A percentile compares a stretch with the other conserved stretches of the same genome.
Evolutionary conservation across 345 rosid genomes (phyloP).

Genomic region (Populus davidiana): DNA sequence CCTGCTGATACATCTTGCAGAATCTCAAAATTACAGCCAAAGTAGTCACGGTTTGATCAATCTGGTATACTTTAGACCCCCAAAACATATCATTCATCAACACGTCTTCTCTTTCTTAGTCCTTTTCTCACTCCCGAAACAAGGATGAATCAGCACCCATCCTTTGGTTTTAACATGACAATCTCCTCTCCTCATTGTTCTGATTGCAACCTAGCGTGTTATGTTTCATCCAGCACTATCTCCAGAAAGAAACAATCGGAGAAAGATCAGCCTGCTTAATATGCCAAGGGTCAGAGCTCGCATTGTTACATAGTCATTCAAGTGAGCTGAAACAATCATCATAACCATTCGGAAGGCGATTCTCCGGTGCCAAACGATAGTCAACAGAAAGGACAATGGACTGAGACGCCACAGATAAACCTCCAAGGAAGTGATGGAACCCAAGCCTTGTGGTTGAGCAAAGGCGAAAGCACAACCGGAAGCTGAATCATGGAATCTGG

Average conservation of each 20-base stretch:
- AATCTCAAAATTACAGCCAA: constrained; percentile 49
- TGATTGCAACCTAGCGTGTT: constrained; percentile 44
- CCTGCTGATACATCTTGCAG: constrained; percentile 17
- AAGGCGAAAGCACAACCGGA: constrained; percentile 52
- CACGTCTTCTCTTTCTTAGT: constrained; percentile 39
- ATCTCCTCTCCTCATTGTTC: constrained; percentile 23
- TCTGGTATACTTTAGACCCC: constrained; percentile 51
- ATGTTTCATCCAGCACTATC: constrained; percentile 71
- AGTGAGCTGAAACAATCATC: constrained; percentile 51
- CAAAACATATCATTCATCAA: constrained; percentile 54
- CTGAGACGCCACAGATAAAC: constrained; percentile 34
- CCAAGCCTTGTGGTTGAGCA: constrained; percentile 62
- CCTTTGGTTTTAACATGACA: constrained; percentile 34
- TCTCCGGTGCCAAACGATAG: constrained; percentile 57
- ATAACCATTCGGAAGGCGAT: constrained; percentile 52
- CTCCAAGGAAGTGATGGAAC: constrained; percentile 62
- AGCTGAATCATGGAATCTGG: constrained; percentile 2
- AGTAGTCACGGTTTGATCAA: constrained; percentile 43
- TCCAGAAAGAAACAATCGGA: constrained; percentile 44
- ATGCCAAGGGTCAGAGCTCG: constrained; percentile 45
- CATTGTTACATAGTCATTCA: constrained; percentile 37
- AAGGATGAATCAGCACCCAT: constrained; percentile 49
- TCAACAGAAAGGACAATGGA: constrained; percentile 47
- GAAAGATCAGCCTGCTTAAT: constrained; percentile 33
- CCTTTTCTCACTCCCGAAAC: constrained; percentile 55